phyloP scores from a whole-genome alignment of 2,329 filamentous ascomycete species.

The Cordyceps pruinosa region DNA sequence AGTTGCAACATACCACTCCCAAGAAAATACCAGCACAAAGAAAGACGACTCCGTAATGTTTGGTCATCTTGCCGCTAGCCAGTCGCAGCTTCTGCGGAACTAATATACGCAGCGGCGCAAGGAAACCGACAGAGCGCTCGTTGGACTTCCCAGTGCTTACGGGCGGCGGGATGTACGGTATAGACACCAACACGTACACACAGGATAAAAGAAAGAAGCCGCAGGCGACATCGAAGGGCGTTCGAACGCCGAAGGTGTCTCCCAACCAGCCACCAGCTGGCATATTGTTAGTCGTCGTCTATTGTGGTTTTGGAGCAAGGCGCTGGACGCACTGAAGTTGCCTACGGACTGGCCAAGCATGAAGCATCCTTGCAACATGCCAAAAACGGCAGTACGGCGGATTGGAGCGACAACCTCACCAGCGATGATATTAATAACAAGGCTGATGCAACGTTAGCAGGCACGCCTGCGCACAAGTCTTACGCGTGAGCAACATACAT shows the following conservation, averaged over 20 bases:
- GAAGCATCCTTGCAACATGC: slow-evolving; percentile 57
- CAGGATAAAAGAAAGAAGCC: slow-evolving; percentile 44
- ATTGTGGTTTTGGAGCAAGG: neutral
- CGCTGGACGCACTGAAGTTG: slow-evolving; percentile 42
- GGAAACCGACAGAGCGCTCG: slow-evolving; percentile 36
- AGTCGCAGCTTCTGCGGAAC: slow-evolving; percentile 49
- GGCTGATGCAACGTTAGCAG: no score
- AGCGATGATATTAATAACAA: slow-evolving; percentile 62
- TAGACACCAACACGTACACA: slow-evolving; percentile 32
- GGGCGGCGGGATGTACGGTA: slow-evolving; percentile 44
- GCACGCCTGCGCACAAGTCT: no score
- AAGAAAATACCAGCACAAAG: slow-evolving; percentile 60
- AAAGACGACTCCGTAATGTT: slow-evolving; percentile 56
- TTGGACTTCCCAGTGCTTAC: slow-evolving; percentile 24
- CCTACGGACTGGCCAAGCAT: slow-evolving; percentile 61
- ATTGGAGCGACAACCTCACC: slow-evolving; percentile 56
- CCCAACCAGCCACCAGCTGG: slow-evolving; percentile 57
- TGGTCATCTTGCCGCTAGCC: slow-evolving; percentile 41
- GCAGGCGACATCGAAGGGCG: slow-evolving; percentile 59
- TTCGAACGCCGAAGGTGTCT: slow-evolving; percentile 54
- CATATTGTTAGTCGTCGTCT: neutral
- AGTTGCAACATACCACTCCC: slow-evolving; percentile 44
- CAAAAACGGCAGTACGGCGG: slow-evolving; percentile 57
- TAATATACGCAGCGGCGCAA: slow-evolving; percentile 58
- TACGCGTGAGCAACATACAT: slow-evolving; percentile 31